phyloP scores from a whole-genome alignment of 2,329 filamentous ascomycete species.

The Dactylellina parvicollis region DNA sequence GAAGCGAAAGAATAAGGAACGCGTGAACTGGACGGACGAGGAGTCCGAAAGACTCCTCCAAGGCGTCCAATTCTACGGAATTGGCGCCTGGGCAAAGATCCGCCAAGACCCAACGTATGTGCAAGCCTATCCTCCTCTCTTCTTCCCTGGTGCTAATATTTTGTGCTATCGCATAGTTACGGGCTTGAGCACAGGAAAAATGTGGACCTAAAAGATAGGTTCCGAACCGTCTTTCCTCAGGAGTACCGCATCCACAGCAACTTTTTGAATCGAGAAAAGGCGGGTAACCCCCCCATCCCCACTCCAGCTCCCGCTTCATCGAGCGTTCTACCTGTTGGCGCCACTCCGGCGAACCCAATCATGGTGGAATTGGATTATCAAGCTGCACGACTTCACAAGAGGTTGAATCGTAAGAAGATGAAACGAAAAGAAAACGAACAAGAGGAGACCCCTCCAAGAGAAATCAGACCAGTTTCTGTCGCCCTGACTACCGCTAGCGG shows the following conservation, averaged over 20 bases:
- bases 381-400: constrained; percentile 18
- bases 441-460: neutral
- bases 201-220: constrained; percentile 41
- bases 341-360: constrained; percentile 3
- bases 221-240: constrained; percentile 30
- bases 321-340: neutral
- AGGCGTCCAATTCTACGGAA: constrained; percentile 37
- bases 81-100: constrained; percentile 39
- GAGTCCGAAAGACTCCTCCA: constrained; percentile 31
- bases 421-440: neutral
- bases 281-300: neutral
- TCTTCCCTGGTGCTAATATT: neutral
- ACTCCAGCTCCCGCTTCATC: neutral
- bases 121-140: neutral
- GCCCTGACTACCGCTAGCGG: constrained; percentile 25
- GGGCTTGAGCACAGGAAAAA: constrained; percentile 25
- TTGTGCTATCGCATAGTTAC: constrained; percentile 3
- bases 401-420: constrained; percentile 19
- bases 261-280: neutral
- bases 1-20: constrained; percentile 47
- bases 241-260: constrained; percentile 30
- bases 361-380: constrained; percentile 32
- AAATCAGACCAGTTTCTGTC: neutral
- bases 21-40: constrained; percentile 30
- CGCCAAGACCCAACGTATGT: constrained; percentile 26